Base-by-base conservation (phyloP, 345 rosid genomes). In the Aquilaria sinensis region DNA sequence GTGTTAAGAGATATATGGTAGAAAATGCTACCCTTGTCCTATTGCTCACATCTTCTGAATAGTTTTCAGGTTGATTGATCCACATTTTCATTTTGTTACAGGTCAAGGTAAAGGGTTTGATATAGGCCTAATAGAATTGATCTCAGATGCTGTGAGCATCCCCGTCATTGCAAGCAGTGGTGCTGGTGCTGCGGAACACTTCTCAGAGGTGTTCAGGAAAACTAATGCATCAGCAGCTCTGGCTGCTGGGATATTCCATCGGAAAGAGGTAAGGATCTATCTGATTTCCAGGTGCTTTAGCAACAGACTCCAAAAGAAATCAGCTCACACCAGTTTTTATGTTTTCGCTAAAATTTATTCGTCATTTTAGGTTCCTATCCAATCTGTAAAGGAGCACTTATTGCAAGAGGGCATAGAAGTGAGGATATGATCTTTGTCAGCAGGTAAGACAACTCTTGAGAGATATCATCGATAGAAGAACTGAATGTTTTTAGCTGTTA, bases 131-230 rank as follows among this genome's bases (percentile, higher is more conserved):
- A 77, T 91, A 61, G 80, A 87, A 76, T 70, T 89, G 81, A 84
- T 95, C 48, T 87, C 96, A 1, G 94, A 95, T 65, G 86, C 96
- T 16, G 97, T 95, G 66, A 85, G 80, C 82, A 87, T 91, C 61
- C 99, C 99, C 6, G 96, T 94, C 61, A 91, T 91, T 8, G 97
- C 99, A 52, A 94, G 99, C 74, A 94, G 99, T 45, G 99, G 99
- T 34, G 99, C 96, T 9, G 99, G 97, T 61, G 59, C 74, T 63
- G 81, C 70, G 10, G 84, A 84, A 48, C 97, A 91, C 74, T 94
- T 94, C 82, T 76, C 92, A 0, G 96, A 88, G 77, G 97, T 87
- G 31, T 95, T 89, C 69, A 68, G 23, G 48, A 76, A 76, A 75
- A 84, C 97, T 63, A 87, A 85, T 66, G 96, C 97, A 63, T 91